These are phyloP conservation scores for Serendipita indica DNA, from an alignment of 768 basidiomycete genomes.

Conservation along the genomic window DNA sequence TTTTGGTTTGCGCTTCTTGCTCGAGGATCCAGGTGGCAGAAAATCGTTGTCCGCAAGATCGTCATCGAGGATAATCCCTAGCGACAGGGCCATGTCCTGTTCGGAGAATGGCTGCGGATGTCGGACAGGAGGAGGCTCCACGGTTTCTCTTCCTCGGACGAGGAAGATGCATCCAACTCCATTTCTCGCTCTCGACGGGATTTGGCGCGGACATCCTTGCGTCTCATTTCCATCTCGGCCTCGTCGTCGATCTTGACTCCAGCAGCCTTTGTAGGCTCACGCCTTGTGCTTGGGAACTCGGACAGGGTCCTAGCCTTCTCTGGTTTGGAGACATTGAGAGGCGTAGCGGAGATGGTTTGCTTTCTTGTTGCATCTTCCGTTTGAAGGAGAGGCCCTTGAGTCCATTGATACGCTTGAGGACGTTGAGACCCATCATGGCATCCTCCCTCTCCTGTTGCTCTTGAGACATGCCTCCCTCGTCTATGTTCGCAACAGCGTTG, in stretches of 20 bases:
- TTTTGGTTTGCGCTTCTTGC: constrained; percentile 10
- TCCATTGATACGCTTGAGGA: constrained; percentile 20
- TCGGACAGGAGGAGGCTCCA: not conserved
- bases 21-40: constrained; percentile 11
- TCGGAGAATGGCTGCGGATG: not conserved
- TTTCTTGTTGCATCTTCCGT: constrained; percentile 17
- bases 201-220: not conserved
- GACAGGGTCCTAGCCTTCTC: too few species aligned
- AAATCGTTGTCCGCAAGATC: constrained; percentile 25
- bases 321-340: too few species aligned
- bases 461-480: not conserved
- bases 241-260: constrained; percentile 23
- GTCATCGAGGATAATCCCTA: constrained; percentile 15
- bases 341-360: too few species aligned
- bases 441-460: constrained; percentile 14
- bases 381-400: constrained; percentile 34
- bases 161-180: not conserved
- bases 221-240: constrained; percentile 16
- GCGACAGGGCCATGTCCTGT: not conserved
- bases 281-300: too few species aligned
- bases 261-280: too few species aligned
- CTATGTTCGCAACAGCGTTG: not conserved
- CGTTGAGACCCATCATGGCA: constrained; percentile 14
- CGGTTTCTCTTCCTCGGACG: not conserved
- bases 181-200: not conserved